Base-by-base conservation (phyloP, 768 basidiomycete species). In the Tylopilus rubrobrunneus region DNA sequence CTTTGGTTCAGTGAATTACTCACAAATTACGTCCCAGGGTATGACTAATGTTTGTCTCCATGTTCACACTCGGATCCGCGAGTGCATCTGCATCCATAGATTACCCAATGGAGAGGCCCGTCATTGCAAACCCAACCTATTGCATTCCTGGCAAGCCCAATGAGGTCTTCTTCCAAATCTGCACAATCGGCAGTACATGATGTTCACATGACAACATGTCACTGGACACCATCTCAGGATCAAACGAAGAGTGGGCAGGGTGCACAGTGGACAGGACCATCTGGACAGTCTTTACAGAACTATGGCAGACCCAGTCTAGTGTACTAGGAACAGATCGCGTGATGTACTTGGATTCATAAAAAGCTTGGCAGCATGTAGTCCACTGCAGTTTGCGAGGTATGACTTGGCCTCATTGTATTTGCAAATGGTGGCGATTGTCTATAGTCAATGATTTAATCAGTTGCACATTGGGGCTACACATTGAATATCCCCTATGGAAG, bases 311-410 rank as follows among this genome's bases (percentile, higher is more conserved):
- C 34, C 7, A 58, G 58, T 55, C 23, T 23, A 41, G 11, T n/a
- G 1, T 37, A 27, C 44, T 43, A 27, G 5, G 10, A 36, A 5
- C 45, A 51, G 25, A 21, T 48, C 43, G 41, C 37, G 7, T 46
- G 44, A 47, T 76, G 44, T 57, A 92, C 89, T 86, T 86, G 52
- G 73, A 70, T 51, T 74, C 67, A 84, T 74, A 51, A 94, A 71
- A 27, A 78, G 74, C 21, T 76, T 74, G 0, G 92, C 90, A 9
- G 87, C 92, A 10, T 83, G 76, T 12, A 99, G 77, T 7, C 90
- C 97, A 99, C 94, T 5, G 97, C 93, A 0, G 95, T 99, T 66
- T 99, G 97, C 89, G 47, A 95, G 78, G 67, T 98, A 98, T 1
- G 89, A 78, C 12, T 81, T 73, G 67, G 56, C 74, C 67, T 68